phyloP scores from a whole-genome alignment of 1,284 basidiomycete genomes.

The Athelia psychrophila region DNA sequence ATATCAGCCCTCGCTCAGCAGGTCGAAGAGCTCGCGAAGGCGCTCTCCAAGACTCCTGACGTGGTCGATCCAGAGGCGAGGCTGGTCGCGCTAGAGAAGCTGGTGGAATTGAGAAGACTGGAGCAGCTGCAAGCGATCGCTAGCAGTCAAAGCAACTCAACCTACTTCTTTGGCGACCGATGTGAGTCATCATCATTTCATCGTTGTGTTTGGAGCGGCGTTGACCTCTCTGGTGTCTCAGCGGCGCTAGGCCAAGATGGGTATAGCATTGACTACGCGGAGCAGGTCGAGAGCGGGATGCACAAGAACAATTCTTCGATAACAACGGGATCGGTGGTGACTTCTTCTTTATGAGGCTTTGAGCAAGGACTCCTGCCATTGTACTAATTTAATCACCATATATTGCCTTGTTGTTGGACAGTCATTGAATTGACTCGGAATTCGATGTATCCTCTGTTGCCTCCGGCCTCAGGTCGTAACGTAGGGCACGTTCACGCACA shows the following conservation, averaged over 20 bases:
- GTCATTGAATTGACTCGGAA: no score
- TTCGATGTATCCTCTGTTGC: no score
- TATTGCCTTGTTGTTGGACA: no score
- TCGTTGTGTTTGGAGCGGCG: background rate
- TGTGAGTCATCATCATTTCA: background rate
- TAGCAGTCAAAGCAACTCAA: conserved; percentile 42
- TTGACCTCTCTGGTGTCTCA: conserved; percentile 17
- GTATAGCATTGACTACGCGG: conserved; percentile 45
- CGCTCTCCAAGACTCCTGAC: conserved; percentile 28
- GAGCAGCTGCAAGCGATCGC: conserved; percentile 53
- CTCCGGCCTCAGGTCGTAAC: no score
- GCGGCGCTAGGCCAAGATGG: conserved; percentile 34
- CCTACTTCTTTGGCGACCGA: conserved; percentile 51
- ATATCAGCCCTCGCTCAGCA: conserved; percentile 44
- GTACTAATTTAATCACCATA: no score
- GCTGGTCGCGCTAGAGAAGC: conserved; percentile 33
- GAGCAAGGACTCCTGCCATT: no score
- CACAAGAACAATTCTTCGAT: background rate
- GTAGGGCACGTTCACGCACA: no score
- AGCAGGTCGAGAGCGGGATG: conserved; percentile 41
- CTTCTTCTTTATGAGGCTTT: no score
- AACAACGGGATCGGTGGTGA: no score
- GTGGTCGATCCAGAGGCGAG: conserved; percentile 28
- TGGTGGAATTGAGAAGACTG: conserved; percentile 44
- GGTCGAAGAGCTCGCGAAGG: conserved; percentile 38